Base-by-base conservation (phyloP, 352 stramenopile species). In the Lagenidium giganteum region DNA sequence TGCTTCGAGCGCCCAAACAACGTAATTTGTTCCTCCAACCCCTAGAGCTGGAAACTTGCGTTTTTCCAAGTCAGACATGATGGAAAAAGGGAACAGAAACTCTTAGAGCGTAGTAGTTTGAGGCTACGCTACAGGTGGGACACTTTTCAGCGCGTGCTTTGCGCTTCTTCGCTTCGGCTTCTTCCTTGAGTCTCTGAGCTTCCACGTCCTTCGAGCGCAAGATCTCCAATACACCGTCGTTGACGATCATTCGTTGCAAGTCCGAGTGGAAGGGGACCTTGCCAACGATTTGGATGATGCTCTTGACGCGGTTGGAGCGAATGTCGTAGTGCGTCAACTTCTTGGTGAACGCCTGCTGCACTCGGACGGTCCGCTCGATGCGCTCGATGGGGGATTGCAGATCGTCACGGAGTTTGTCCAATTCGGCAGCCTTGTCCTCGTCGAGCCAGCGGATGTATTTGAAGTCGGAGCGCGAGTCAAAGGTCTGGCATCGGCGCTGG, bases 1-100 rank as follows among this genome's bases (percentile, higher is more conserved):
- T 17, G 14, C 21, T 27, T 54, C 46, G 17, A 54, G 46, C 3
- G 46, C 42, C 46, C 46, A 54, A n/a, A 47, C 46, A n/a, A 54
- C 48, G 39, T 54, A 48, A 38, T 54, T 54, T 12, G 21, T 17
- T 26, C 26, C 30, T 21, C 26, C 32, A 14, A 54, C 21, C 3
- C 48, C 39, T n/a, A 54, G 25, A 8, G 29, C 30, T 20, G 47
- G 47, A 25, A 54, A 54, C 26, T 54, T 48, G 3, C 44, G 28
- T 22, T 52, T 52, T 27, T 52, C 45, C 26, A 52, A 39, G 17
- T 52, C 25, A 7, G 17, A 17, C 42, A 51, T 51, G 24, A n/a
- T 37, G 8, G n/a, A 8, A 21, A 9, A n/a, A 8, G n/a, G 23
- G 22, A 27, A 9, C 6, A 26, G 24, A 34, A 23, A 11, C 5